Base-by-base conservation (phyloP, 2,329 filamentous ascomycete genomes). In the Pseudogymnoascus pannorum region DNA sequence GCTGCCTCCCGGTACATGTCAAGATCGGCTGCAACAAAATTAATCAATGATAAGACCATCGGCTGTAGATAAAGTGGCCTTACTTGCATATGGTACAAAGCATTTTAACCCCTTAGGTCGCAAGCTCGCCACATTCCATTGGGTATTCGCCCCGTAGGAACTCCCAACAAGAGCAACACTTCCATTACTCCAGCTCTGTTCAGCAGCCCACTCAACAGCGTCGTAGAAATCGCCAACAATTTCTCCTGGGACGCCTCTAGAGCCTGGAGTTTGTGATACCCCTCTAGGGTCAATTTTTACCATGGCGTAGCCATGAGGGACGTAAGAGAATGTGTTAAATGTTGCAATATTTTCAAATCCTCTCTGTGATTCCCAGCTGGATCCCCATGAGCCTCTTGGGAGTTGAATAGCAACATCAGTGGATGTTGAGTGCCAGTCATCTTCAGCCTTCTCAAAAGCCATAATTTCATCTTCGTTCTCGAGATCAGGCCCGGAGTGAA, bases 151-250 rank as follows among this genome's bases (percentile, higher is more conserved):
- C 5, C 64, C 58, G 29, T 66, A 66, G 1, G 71, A 73, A 58
- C 72, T 74, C 0, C 72, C 72, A 2, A 68, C 69, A 66, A 74
- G 69, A 1, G 70, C 72, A 1, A 71, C 64, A 4, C 64, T 73
- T 4, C 71, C 72, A 11, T 70, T 71, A 18, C 69, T 72, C 72
- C 72, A 73, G 1, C 63, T 48, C 36, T 72, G 60, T 59, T 68
- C 68, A 2, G 72, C 66, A 0, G 73, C 61, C 1, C 66, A 67
- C 36, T 73, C 70, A 22, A 72, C 65, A 1, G 66, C 58, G 26
- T 72, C 69, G 48, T 63, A 68, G 7, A 64, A 67, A 20, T 73
- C 72, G 11, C 7, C 6, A 11, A 11, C 29, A 9, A 31, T 31
- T 31, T 31, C 7, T 8, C 29, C 29, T 9, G 29, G 29, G 7